phyloP scores from a whole-genome alignment of 2,329 filamentous ascomycete genomes.

The Colletotrichum lindemuthianum region DNA sequence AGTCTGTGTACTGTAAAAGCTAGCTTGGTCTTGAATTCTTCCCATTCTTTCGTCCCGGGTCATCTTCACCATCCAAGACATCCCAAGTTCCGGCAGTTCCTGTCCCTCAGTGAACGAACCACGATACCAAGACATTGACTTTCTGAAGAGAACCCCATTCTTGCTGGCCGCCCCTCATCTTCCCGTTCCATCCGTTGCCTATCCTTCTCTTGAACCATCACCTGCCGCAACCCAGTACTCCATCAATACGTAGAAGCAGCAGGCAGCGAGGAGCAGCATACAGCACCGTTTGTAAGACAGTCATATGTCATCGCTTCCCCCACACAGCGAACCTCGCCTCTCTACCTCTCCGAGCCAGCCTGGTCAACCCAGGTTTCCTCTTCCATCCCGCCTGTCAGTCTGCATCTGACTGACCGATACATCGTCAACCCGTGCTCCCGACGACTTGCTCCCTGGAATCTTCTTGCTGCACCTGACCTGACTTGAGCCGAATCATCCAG shows the following conservation, averaged over 20 bases:
- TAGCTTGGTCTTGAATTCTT: conserved; percentile 3
- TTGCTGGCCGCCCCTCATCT: neutral
- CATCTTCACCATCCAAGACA: conserved; percentile 14
- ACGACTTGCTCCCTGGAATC: conserved; percentile 14
- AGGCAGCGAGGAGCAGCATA: conserved; percentile 2
- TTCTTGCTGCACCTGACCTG: conserved; percentile 3
- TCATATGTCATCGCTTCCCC: conserved; percentile 11
- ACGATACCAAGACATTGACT: conserved; percentile 7
- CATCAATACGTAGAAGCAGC: too few species aligned
- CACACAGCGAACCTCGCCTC: neutral
- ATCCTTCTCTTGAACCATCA: neutral
- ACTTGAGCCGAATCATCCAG: neutral
- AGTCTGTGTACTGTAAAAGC: neutral
- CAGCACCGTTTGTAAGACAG: conserved; percentile 19
- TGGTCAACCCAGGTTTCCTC: neutral
- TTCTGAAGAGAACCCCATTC: neutral
- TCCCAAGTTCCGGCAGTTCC: conserved; percentile 26
- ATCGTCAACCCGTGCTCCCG: conserved; percentile 12
- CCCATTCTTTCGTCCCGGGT: conserved; percentile 1
- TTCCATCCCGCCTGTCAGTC: neutral
- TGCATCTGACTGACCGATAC: conserved; percentile 15
- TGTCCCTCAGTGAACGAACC: conserved; percentile 23
- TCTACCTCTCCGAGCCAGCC: conserved; percentile 2
- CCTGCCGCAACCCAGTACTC: too few species aligned
- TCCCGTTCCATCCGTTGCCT: neutral